Base-by-base conservation (phyloP, 2,329 filamentous ascomycete species). In the Colletotrichum theobromicola region DNA sequence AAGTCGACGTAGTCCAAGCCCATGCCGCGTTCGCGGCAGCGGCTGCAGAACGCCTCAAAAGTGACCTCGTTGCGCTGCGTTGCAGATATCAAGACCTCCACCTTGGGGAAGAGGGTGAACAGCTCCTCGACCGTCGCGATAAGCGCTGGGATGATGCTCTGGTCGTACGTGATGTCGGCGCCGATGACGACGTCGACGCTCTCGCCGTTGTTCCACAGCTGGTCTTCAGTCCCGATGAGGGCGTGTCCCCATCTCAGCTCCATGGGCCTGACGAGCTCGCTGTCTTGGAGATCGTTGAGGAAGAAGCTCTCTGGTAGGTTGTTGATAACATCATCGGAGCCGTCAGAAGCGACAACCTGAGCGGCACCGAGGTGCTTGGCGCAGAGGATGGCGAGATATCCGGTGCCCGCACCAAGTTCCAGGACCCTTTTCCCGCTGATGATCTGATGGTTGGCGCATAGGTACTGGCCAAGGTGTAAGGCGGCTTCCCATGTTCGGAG, bases 401-500 rank as follows among this genome's bases (percentile, higher is more conserved):
- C 94, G 1, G 94, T 96, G 2, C 94, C 94, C 2, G 93, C 91
- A 5, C 94, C 94, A 2, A 96, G 87, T 80, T 96, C 94, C 3
- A 96, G 85, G 1, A 96, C 83, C 9, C 86, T 88, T 79, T 91
- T 93, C 3, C 85, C 87, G 9, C 79, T 79, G 32, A 94, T 84
- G 24, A 89, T 76, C 2, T 77, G 76, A 1, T 82, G 82, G 64
- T 88, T 83, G n/a, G 80, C 74, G 74, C 90, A 90, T 26, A 96
- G 88, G 78, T 92, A 95, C 58, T 92, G 89, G 2, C 93, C 93
- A 0, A 96, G 87, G 77, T 95, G 93, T 10, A 96, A 85, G 2
- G 93, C 92, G 1, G 94, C 94, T 81, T 96, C 94, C 94, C 94
- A 97, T 0, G 94, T 96, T 37, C 94, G 90, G 28, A 94, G 87